These are phyloP conservation scores for Pythium scleroteichum DNA, from an alignment of 352 stramenopile species.

Conservation along the genomic window DNA sequence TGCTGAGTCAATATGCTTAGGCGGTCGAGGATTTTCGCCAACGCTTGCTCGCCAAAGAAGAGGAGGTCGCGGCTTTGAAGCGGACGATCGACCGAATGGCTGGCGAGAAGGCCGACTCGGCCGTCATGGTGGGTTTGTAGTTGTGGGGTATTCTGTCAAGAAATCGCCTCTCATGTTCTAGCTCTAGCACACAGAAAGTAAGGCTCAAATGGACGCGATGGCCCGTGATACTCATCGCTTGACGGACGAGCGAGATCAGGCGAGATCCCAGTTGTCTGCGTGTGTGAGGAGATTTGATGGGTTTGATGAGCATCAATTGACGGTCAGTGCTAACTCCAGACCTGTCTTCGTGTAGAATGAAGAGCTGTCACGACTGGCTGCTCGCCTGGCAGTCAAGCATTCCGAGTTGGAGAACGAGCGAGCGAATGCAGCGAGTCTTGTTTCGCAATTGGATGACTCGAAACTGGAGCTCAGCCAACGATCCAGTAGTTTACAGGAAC, in stretches of 20 bases:
- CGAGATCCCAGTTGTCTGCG: not conserved
- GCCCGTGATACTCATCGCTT: not conserved
- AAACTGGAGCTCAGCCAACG: not conserved
- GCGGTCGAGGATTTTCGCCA: conserved; percentile 15
- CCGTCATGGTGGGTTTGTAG: too few relatives aligned
- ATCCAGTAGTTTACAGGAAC: not conserved
- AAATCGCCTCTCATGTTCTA: too few relatives aligned
- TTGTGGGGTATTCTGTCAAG: too few relatives aligned
- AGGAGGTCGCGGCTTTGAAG: conserved; percentile 13
- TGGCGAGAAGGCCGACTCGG: not conserved
- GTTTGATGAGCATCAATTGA: too few relatives aligned
- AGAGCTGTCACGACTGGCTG: conserved; percentile 9
- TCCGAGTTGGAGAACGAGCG: conserved; percentile 8
- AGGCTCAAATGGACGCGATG: not conserved
- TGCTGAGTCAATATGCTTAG: not conserved
- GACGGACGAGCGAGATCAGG: conserved; percentile 10
- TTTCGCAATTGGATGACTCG: not conserved
- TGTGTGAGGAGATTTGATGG: conserved; percentile 2
- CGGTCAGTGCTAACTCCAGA: too few relatives aligned
- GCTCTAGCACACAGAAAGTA: too few relatives aligned
- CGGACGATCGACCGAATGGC: conserved; percentile 6
- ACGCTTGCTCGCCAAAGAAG: conserved; percentile 19
- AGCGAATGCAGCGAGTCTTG: not conserved
- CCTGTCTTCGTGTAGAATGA: not conserved
- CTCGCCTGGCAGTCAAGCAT: conserved; percentile 11